phyloP scores from a whole-genome alignment of 805 yeast species.

The Myxozyma kluyveri region DNA sequence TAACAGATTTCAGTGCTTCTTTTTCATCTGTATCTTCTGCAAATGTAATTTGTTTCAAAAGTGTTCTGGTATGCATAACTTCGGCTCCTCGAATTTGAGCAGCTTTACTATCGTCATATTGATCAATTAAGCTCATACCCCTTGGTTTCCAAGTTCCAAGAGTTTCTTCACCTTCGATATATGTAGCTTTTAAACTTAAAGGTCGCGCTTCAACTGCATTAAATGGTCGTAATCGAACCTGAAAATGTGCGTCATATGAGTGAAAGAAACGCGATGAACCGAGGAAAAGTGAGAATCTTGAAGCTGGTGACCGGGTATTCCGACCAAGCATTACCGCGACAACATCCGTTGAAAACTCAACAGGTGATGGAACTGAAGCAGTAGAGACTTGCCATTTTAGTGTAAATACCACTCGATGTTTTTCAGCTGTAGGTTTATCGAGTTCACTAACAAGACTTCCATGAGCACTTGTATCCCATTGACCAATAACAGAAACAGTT shows the following conservation, averaged over 20 bases:
- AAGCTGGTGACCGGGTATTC: slow-evolving; percentile 16
- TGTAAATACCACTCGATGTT: slow-evolving; percentile 20
- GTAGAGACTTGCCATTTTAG: slow-evolving; percentile 25
- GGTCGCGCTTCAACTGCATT: slow-evolving; percentile 8
- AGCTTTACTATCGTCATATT: slow-evolving; percentile 2
- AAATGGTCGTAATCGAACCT: slow-evolving; percentile 18
- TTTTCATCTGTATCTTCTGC: neutral
- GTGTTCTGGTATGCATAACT: slow-evolving; percentile 10
- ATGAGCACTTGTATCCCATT: slow-evolving; percentile 33
- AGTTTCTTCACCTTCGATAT: slow-evolving; percentile 24
- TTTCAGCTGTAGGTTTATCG: slow-evolving; percentile 26
- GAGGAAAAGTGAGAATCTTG: slow-evolving; percentile 14
- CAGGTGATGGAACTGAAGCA: slow-evolving; percentile 18
- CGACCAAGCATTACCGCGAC: slow-evolving; percentile 19
- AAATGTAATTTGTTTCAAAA: slow-evolving; percentile 1
- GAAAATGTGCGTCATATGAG: slow-evolving; percentile 20
- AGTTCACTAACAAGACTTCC: slow-evolving; percentile 6
- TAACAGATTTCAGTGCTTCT: too few relatives aligned
- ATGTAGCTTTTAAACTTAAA: slow-evolving; percentile 11
- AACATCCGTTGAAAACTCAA: slow-evolving; percentile 21
- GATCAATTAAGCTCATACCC: slow-evolving; percentile 15
- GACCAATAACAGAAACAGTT: slow-evolving; percentile 26
- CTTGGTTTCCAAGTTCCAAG: slow-evolving; percentile 27
- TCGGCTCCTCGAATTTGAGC: slow-evolving; percentile 1
- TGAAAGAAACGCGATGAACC: slow-evolving; percentile 13